These are phyloP conservation scores for Nicotiana benthamiana DNA, from an alignment of 257 asterid genomes.

Conservation along the genomic window DNA sequence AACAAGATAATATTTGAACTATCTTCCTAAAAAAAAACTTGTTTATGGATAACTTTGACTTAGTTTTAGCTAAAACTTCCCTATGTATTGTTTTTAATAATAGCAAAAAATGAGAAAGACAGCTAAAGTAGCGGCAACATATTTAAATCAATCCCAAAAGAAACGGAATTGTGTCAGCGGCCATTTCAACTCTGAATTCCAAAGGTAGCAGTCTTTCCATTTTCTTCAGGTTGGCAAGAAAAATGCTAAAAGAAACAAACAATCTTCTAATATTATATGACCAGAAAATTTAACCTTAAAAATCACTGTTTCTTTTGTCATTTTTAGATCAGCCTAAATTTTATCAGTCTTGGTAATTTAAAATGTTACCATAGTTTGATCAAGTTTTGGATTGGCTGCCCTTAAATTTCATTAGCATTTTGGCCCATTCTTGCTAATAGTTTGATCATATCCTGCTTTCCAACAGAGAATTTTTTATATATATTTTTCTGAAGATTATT, in stretches of 20 bases:
- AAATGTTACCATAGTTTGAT: not conserved
- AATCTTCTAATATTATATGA: not conserved
- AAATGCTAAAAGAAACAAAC: not conserved
- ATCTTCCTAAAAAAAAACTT: too few relatives aligned
- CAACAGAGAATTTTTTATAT: not conserved
- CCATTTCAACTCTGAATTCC: slow-evolving; percentile 12
- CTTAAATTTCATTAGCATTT: not conserved
- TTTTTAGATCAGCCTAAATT: not conserved
- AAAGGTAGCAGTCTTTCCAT: slow-evolving; percentile 12
- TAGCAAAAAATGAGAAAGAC: not conserved
- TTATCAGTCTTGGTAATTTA: not conserved
- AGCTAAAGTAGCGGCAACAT: slow-evolving; percentile 29
- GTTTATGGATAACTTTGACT: not conserved
- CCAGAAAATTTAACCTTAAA: not conserved
- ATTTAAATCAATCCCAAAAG: slow-evolving; percentile 16
- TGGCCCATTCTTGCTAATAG: not conserved
- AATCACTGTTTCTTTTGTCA: not conserved
- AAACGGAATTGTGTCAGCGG: slow-evolving; percentile 34
- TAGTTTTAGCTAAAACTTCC: not conserved
- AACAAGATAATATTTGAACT: too few relatives aligned
- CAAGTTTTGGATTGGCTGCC: not conserved
- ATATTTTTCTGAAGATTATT: not conserved
- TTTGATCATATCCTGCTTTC: not conserved
- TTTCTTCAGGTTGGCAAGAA: slow-evolving; percentile 24
- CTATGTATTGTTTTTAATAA: not conserved